A percentile compares a stretch with the other conserved stretches of the same genome.
phyloP scores from a whole-genome alignment of 257 asterid species.

The Fraxinus cuspidata region DNA sequence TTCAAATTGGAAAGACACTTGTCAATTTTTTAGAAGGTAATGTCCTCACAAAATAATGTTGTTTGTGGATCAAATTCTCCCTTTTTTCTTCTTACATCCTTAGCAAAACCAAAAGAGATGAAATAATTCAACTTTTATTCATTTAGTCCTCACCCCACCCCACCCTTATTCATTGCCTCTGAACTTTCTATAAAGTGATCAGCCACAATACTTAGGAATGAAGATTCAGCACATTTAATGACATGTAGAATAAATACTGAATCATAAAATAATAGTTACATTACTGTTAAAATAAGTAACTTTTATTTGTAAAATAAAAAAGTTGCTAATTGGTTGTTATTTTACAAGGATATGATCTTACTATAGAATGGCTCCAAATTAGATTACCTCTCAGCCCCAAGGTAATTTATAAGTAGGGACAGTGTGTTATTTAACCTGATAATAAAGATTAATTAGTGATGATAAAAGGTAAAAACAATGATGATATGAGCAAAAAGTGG shows the following conservation, averaged over 20 bases:
- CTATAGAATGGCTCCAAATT: neutral
- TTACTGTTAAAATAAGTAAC: neutral
- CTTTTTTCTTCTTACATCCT: neutral
- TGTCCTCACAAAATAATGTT: neutral
- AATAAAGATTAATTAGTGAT: slow-evolving; percentile 23
- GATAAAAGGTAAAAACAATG: slow-evolving; percentile 14
- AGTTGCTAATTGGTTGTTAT: neutral
- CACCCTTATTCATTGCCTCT: neutral
- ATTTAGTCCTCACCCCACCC: neutral
- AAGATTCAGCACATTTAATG: too few relatives aligned
- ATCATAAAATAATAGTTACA: neutral
- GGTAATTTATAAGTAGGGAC: slow-evolving; percentile 7
- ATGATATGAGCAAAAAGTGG: slow-evolving; percentile 7
- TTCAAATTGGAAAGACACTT: neutral
- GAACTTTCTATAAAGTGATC: neutral
- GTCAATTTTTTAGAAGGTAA: neutral
- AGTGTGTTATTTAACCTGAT: neutral
- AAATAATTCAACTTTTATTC: neutral
- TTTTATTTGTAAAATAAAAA: neutral
- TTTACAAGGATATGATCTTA: slow-evolving; percentile 7
- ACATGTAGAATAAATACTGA: neutral
- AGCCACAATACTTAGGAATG: neutral
- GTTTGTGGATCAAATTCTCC: neutral
- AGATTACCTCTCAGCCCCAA: neutral
- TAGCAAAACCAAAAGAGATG: neutral